Base-by-base conservation (phyloP, 306 rosid genomes). In the Cicer judaicum region DNA sequence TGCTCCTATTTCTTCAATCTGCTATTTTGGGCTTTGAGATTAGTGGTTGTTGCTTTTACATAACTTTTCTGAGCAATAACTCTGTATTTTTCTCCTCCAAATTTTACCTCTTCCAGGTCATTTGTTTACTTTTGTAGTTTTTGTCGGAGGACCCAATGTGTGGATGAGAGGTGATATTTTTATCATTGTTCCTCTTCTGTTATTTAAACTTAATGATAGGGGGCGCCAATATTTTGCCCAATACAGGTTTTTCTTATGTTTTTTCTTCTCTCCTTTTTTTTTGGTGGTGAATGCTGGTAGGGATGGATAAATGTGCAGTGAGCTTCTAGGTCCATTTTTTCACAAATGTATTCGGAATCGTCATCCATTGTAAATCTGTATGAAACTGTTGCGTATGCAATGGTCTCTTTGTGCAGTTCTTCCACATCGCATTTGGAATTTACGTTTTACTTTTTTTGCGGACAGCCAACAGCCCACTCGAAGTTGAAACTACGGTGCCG, bases 41-140 rank as follows among this genome's bases (percentile, higher is more conserved):
- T 74, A 70, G 80, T 84, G 34, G 66, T 83, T 86, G 84, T 78
- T 82, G 77, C 80, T 85, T 82, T 72, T 85, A 85, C 88, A 75
- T 68, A 76, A 89, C 87, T 76, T 79, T 85, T 78, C 54, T 85
- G 80, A 80, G 82, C 80, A 74, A 86, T 82, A 81, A 68, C 78
- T 80, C 72, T 82, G 75, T 73, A 61, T 76, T 80, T 80, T 21
- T 68, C 80, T 69, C 82, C 48, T 74, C 64, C 79, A 56, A 62
- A 73, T 72, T 76, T 79, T 61, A 60, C 77, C 73, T 69, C 60
- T 55, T 46, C 74, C 71, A 64, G 83, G 79, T 64, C 74, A 53
- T 13, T 70, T 53, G 41, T 68, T 60, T 69, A 42, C 56, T 69
- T 62, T 34, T 49, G 14, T 54, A 60, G 75, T 54, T 75, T 71